Percentiles rank a stretch among this genome's conserved stretches.
Evolutionary conservation across 768 basidiomycete species (phyloP).

Genomic region (Leccinellum albellum): DNA sequence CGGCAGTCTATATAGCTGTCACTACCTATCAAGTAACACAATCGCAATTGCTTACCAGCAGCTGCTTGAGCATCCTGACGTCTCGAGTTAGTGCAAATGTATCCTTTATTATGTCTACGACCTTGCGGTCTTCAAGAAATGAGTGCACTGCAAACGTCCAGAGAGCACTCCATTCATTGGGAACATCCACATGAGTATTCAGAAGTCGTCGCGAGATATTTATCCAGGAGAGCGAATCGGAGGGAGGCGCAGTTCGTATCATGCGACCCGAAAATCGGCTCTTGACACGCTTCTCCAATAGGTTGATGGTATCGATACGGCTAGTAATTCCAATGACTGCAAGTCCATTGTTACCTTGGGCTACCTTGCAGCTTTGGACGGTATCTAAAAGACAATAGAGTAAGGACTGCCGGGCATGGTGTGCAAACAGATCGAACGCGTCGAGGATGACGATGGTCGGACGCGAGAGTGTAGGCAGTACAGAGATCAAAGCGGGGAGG

Average conservation of each 20-base stretch:
- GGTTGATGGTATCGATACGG: slow-evolving; percentile 81
- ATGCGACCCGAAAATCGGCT: slow-evolving; percentile 94
- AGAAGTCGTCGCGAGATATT: slow-evolving; percentile 48
- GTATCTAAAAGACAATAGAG: slow-evolving; percentile 96
- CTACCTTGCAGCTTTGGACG: slow-evolving; percentile 76
- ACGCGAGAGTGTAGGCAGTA: slow-evolving; percentile 75
- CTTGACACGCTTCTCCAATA: slow-evolving; percentile 95
- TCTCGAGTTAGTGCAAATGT: slow-evolving; percentile 62
- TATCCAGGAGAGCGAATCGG: slow-evolving; percentile 47
- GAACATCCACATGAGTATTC: slow-evolving; percentile 21
- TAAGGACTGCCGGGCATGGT: slow-evolving; percentile 87
- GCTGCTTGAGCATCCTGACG: slow-evolving; percentile 49
- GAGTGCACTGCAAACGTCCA: slow-evolving; percentile 60
- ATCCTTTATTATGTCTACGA: slow-evolving; percentile 48
- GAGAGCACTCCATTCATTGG: slow-evolving; percentile 51
- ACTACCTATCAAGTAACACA: slow-evolving; percentile 1
- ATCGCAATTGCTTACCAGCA: slow-evolving; percentile 50
- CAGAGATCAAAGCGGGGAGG: slow-evolving; percentile 68
- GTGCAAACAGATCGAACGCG: slow-evolving; percentile 89
- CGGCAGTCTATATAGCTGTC: slow-evolving; percentile 36
- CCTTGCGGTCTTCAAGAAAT: slow-evolving; percentile 49
- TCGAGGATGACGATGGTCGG: slow-evolving; percentile 84
- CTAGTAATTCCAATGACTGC: slow-evolving; percentile 85
- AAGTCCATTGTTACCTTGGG: slow-evolving; percentile 58
- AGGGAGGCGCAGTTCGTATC: slow-evolving; percentile 67